Conservation (phyloP, 495 filamentous ascomycete species). For the Staphylotrichum longicolle region DNA sequence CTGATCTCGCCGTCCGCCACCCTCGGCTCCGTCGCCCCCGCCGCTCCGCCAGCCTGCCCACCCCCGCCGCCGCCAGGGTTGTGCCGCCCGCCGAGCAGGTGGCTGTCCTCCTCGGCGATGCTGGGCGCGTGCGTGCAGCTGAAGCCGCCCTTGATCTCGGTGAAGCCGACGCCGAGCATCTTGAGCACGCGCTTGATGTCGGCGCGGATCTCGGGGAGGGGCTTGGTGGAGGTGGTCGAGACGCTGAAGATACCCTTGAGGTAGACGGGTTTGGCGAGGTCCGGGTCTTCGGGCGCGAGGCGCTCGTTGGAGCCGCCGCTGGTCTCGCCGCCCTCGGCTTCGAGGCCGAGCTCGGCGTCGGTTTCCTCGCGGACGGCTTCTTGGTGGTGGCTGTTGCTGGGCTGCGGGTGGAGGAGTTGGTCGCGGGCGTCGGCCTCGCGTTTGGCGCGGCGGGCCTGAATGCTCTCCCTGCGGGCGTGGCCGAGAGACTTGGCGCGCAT, state of each 20-base stretch:
- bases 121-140: slow-evolving; percentile 82
- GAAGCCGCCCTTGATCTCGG: slow-evolving; percentile 92
- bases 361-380: slow-evolving; percentile 80
- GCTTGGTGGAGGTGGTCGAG: slow-evolving; percentile 90
- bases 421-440: slow-evolving; percentile 51
- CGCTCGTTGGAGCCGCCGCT: slow-evolving; percentile 53
- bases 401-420: slow-evolving; percentile 15
- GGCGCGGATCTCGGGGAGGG: slow-evolving; percentile 74
- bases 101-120: slow-evolving; percentile 62
- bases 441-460: slow-evolving; percentile 71
- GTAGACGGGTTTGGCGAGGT: slow-evolving; percentile 84
- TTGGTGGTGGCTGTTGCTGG: slow-evolving; percentile 44
- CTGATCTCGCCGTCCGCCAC: slow-evolving; percentile 60
- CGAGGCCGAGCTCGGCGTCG: slow-evolving; percentile 53
- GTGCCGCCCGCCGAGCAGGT: slow-evolving; percentile 25
- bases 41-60: not conserved
- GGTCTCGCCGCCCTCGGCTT: slow-evolving; percentile 33
- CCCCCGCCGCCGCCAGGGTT: not conserved
- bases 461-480: slow-evolving; percentile 84
- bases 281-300: slow-evolving; percentile 51
- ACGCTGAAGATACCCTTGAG: slow-evolving; percentile 98
- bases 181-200: slow-evolving; percentile 92
- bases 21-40: slow-evolving; percentile 18
- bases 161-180: slow-evolving; percentile 83
- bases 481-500: slow-evolving; percentile 86